Conservation (phyloP, 2,329 filamentous ascomycete genomes). For the Diaporthe sp. region DNA sequence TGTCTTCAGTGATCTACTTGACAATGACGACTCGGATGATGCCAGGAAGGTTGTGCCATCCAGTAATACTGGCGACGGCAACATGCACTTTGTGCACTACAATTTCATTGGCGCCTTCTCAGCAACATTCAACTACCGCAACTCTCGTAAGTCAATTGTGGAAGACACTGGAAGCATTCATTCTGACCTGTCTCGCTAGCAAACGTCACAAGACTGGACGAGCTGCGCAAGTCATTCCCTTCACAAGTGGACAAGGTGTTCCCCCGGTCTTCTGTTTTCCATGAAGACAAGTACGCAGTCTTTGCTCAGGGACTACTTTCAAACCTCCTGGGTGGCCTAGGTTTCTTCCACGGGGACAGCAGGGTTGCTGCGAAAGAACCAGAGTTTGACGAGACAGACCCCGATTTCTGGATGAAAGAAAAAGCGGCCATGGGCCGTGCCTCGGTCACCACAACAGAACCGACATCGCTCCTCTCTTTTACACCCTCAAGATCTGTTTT, state of each 20-base stretch:
- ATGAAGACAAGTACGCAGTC: constrained; percentile 75
- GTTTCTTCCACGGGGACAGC: constrained; percentile 90
- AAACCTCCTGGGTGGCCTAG: constrained; percentile 89
- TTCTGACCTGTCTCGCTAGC: constrained; percentile 23
- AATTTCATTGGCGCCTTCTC: constrained; percentile 73
- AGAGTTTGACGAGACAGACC: constrained; percentile 91
- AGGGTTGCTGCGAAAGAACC: constrained; percentile 87
- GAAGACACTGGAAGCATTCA: too few relatives aligned
- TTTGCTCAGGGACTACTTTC: constrained; percentile 91
- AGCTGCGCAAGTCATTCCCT: constrained; percentile 3
- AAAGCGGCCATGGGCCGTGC: constrained; percentile 79
- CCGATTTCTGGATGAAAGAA: constrained; percentile 91
- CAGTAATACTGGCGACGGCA: constrained; percentile 62
- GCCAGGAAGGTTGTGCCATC: constrained; percentile 61
- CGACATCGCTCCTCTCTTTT: constrained; percentile 86
- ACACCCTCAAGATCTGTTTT: constrained; percentile 93
- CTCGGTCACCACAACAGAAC: constrained; percentile 77
- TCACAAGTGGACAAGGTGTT: constrained; percentile 71
- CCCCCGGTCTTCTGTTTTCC: constrained; percentile 79
- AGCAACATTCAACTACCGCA: constrained; percentile 34
- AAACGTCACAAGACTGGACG: constrained; percentile 20
- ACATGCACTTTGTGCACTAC: constrained; percentile 76
- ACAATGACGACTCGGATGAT: constrained; percentile 72
- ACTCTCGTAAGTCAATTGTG: constrained; percentile 25
- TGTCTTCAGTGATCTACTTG: constrained; percentile 68